Base-by-base conservation (phyloP, 768 basidiomycete genomes). In the Leccinum disarticulatum region DNA sequence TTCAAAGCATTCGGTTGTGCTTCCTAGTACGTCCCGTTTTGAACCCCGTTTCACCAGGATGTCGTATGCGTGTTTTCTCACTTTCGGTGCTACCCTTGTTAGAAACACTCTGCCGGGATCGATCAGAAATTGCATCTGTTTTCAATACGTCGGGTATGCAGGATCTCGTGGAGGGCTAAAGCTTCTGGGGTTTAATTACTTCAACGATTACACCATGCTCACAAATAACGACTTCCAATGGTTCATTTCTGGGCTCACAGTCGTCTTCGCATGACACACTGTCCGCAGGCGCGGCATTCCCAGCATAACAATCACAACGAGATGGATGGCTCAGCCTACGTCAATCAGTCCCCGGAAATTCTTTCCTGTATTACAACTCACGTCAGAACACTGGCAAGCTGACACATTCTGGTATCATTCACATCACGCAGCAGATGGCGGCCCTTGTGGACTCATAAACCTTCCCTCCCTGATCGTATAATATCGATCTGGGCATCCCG, bases 391-490 rank as follows among this genome's bases (percentile, higher is more conserved):
- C 52, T 43, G 41, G n/a, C 74, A 77, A 54, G 67, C 70, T 5
- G 79, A 79, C 9, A 79, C 77, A 0, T 80, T 71, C 57, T 80
- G 79, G 79, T 66, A 67, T 38, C 62, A 70, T 38, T 71, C 67
- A 15, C 61, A 66, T 43, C 63, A 66, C 6, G 56, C 54, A 9
- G 56, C 27, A 14, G 82, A 83, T 59, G 27, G 27, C 27, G 81
- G 81, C 0, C 71, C 83, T 4, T 64, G 81, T 41, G 80, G 81
- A 4, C 70, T 76, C 10, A 17, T n/a, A 6, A 41, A n/a, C n/a
- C 41, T 43, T 43, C n/a, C 10, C 41, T 43, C 36, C 36, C 38
- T 82, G 33, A 76, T 83, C 11, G 68, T 81, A 30, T 30, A 8
- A 2, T 30, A 8, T 30, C 8, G 30, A 30, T 30, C 30, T 30